Evolutionary conservation across 805 yeast species (phyloP).

Genomic region (Alloascoidea hylecoeti): DNA sequence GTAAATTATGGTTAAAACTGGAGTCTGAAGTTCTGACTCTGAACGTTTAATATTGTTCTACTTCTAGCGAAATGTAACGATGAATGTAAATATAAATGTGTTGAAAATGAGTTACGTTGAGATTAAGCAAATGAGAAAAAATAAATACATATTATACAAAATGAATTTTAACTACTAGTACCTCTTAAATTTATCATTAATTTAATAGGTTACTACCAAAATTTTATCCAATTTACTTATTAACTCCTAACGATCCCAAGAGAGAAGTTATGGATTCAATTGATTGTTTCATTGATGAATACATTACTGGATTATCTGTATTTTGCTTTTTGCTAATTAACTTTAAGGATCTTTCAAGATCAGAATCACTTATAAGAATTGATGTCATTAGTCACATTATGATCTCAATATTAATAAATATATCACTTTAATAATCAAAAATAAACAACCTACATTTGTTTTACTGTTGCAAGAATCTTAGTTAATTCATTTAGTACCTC

Average conservation of each 20-base stretch:
- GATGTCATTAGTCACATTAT: no score
- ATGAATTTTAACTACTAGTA: background rate
- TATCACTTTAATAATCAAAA: background rate
- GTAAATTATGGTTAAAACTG: no score
- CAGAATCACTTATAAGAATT: background rate
- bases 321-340: background rate
- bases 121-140: background rate
- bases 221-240: no score
- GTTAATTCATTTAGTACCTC: slow-evolving; percentile 1
- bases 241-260: background rate
- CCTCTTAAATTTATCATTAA: background rate
- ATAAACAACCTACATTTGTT: background rate
- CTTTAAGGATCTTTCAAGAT: background rate
- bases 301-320: background rate
- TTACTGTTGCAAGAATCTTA: slow-evolving; percentile 1
- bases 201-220: background rate
- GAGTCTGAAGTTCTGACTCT: no score
- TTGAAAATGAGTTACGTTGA: background rate
- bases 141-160: background rate
- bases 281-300: background rate
- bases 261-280: background rate
- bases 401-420: background rate
- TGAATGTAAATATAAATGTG: no score
- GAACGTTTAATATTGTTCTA: no score
- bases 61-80: no score